phyloP scores from a whole-genome alignment of 2,329 filamentous ascomycete species.

The Pleomassaria siparia region DNA sequence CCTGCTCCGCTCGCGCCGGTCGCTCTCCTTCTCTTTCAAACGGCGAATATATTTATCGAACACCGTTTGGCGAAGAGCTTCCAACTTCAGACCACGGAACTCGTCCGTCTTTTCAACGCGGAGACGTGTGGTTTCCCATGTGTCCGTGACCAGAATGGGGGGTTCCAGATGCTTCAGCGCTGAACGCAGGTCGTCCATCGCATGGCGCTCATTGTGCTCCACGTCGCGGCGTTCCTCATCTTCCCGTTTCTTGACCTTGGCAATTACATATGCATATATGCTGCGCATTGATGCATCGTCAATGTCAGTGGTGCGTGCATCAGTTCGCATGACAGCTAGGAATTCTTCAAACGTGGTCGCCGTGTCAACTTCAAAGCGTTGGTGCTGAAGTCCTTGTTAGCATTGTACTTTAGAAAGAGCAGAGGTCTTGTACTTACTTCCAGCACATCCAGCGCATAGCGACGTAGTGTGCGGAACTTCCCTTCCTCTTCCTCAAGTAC shows the following conservation, averaged over 20 bases:
- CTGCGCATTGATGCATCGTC: constrained; percentile 75
- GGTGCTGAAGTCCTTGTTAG: constrained; percentile 61
- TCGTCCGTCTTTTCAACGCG: constrained; percentile 81
- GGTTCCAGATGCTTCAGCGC: constrained; percentile 89
- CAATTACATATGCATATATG: constrained; percentile 84
- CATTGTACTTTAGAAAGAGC: constrained; percentile 10
- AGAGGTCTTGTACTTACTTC: constrained; percentile 62
- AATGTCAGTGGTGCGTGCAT: constrained; percentile 83
- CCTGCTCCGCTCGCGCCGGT: constrained; percentile 52
- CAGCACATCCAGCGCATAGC: constrained; percentile 83
- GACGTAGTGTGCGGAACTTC: constrained; percentile 75
- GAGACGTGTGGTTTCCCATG: constrained; percentile 83
- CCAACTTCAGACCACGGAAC: constrained; percentile 78
- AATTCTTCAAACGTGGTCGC: constrained; percentile 91
- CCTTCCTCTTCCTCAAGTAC: constrained; percentile 91
- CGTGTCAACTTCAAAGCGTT: constrained; percentile 84
- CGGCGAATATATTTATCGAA: constrained; percentile 93
- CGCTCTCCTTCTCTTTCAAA: constrained; percentile 82
- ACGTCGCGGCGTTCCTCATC: constrained; percentile 82
- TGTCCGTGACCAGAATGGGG: constrained; percentile 73
- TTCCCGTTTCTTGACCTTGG: constrained; percentile 78
- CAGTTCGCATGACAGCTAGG: constrained; percentile 75
- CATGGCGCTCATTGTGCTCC: constrained; percentile 82
- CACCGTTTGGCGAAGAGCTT: constrained; percentile 77
- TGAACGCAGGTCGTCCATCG: constrained; percentile 80